Base-by-base conservation (phyloP, 1,139 yeast species). In the Kazachstania sp. region DNA sequence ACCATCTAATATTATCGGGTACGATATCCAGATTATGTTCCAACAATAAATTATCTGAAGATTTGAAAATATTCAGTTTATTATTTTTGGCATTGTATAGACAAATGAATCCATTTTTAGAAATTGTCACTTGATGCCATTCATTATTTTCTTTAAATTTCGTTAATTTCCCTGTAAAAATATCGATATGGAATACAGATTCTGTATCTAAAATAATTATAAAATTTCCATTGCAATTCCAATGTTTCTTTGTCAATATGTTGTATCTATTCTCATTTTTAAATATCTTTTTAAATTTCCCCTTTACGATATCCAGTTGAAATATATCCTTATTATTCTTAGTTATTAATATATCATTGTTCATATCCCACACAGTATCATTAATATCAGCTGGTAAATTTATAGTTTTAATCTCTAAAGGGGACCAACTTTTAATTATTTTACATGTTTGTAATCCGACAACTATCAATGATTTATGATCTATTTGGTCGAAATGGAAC, bases 351-450 rank as follows among this genome's bases (percentile, higher is more conserved):
- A 50, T 35, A 5, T 60, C 56, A 42, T 51, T 45, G 29, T 59
- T 57, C 43, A 50, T 62, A 45, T 58, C 64, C 64, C 66, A 63
- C 31, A 63, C 60, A 2, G 51, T 41, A 36, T 60, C 62, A 15
- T 53, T 49, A 9, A 51, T 38, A 52, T 42, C 54, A 48, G 46
- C 74, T 41, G 82, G 86, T 43, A 75, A 72, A 58, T 81, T 81
- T 46, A 77, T 79, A 4, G 87, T 86, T 35, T 77, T 77, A 52
- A 85, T 79, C 55, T 86, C 90, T 43, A 74, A 67, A 60, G 88
- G 90, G 44, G 75, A 69, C 51, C 96, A 58, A 32, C 46, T 51
- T 12, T 43, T 39, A 6, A 59, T 49, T 6, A 49, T 69, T 38
- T 77, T 77, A 35, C 71, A 70, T 1, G 87, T 75, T 49, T 73